Base-by-base conservation (phyloP, 352 stramenopile species). In the Pilasporangium apinafurcum region DNA sequence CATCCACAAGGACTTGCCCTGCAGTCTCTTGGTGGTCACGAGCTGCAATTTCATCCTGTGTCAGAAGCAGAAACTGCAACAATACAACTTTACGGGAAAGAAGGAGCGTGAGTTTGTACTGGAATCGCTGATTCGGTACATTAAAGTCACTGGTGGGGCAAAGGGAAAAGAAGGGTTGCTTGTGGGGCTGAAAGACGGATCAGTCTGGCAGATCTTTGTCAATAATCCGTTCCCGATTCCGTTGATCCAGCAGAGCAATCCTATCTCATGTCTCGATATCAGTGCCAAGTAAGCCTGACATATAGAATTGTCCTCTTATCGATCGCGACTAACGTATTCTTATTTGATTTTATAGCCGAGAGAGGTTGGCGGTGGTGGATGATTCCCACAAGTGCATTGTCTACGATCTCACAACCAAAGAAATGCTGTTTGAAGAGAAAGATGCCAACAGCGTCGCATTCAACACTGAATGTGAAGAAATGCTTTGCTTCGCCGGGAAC, bases 141-240 rank as follows among this genome's bases (percentile, higher is more conserved):
- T 97, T 44, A 95, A 90, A 48, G 89, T 97, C 29, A 92, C 86
- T 5, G 90, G 92, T 14, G 92, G 87, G n/a, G 82, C 86, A 28
- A 68, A 77, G 13, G 87, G 92, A 25, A 67, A 68, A 12, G 92
- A 98, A 62, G 91, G 83, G 0, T 47, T 98, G 18, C 68, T 98
- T 0, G 77, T 98, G 9, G 92, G 92, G 1, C 65, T 98, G n/a
- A 86, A 96, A 26, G 81, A 96, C 54, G 93, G 93, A 24, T 76
- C 68, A 0, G 79, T 97, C 5, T 86, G 92, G 54, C 87, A 96
- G 44, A 85, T 98, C 26, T 97, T 96, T 65, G 78, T 97, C 51
- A 86, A 97, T 61, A 98, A 98, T 52, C 77, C 90, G 27, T 98
- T 98, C 48, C 93, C 92, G 12, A 89, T 98, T 33, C 71, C 90